Percentiles rank a stretch among this genome's conserved stretches.
These are phyloP conservation scores for Rhodomyrtus psidioides DNA, from an alignment of 441 rosid genomes.

Conservation along the genomic window DNA sequence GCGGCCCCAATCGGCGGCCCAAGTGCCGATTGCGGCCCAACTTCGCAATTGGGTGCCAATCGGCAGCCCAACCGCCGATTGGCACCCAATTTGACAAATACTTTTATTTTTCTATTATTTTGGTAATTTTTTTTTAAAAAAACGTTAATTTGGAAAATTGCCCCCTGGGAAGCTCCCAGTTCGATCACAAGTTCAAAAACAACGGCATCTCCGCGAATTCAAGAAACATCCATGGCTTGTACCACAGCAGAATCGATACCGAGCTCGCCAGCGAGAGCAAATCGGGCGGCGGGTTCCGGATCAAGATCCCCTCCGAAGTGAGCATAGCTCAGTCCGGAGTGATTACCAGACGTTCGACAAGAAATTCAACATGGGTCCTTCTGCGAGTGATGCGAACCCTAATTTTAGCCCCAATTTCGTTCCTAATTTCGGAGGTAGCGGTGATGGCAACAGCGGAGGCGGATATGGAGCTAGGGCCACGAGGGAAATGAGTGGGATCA, in stretches of 20 bases:
- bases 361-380: conserved; percentile 16
- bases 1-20: too few species aligned
- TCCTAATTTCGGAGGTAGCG: conserved; percentile 13
- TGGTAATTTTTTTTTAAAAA: too few species aligned
- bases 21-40: too few species aligned
- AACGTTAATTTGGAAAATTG: too few species aligned
- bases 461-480: conserved; percentile 23
- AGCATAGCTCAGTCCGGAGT: conserved; percentile 66
- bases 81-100: too few species aligned
- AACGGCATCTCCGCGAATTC: conserved; percentile 27
- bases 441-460: neutral
- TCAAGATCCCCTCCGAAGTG: conserved; percentile 74
- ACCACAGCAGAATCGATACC: conserved; percentile 44
- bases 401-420: conserved; percentile 6
- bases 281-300: conserved; percentile 41
- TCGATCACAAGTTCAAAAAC: neutral
- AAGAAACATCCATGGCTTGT: conserved; percentile 46
- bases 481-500: conserved; percentile 19
- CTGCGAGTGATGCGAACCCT: neutral
- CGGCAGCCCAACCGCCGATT: too few species aligned
- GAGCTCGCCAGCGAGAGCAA: conserved; percentile 21
- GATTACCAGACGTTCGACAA: conserved; percentile 38
- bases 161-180: neutral
- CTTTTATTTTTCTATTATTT: too few species aligned
- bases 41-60: too few species aligned